Percentiles rank a stretch among this genome's conserved stretches.
Evolutionary conservation across 331 rosid species (phyloP).

Genomic region (Spiraea crenata): DNA sequence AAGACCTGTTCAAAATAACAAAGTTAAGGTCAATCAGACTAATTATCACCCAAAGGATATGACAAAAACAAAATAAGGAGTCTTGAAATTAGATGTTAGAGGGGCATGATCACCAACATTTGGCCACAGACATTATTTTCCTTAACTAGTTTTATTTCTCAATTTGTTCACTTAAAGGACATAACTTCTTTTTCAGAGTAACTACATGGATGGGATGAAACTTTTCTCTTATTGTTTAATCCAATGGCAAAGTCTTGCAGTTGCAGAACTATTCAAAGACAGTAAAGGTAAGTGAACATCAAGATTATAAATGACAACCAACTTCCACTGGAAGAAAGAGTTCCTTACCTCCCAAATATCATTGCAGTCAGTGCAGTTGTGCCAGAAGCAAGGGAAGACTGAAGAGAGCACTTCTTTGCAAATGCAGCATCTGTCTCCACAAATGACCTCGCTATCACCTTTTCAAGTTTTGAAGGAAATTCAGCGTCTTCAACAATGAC

Average conservation of each 20-base stretch:
- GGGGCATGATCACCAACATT: neutral
- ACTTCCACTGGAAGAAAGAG: slow-evolving; percentile 6
- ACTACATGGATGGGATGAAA: neutral
- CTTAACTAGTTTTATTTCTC: neutral
- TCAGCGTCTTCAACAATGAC: slow-evolving; percentile 79
- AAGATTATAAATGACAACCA: neutral
- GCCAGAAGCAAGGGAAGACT: slow-evolving; percentile 74
- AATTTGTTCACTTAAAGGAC: neutral
- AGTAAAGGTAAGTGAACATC: neutral
- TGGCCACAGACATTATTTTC: neutral
- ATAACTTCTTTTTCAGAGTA: neutral
- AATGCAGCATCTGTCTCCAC: slow-evolving; percentile 76
- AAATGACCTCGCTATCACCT: slow-evolving; percentile 82
- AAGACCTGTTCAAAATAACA: slow-evolving; percentile 47
- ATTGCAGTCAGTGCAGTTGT: slow-evolving; percentile 93
- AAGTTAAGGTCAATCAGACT: neutral
- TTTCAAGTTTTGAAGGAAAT: slow-evolving; percentile 83
- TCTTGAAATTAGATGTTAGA: neutral
- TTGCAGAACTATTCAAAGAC: neutral
- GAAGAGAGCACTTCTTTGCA: slow-evolving; percentile 56
- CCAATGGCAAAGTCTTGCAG: neutral
- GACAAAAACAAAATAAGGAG: neutral
- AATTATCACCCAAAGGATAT: neutral
- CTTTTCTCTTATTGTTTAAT: neutral
- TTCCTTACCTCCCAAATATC: slow-evolving; percentile 72